phyloP scores from a whole-genome alignment of 2,329 filamentous ascomycete genomes.

The Epichloe gansuensis region DNA sequence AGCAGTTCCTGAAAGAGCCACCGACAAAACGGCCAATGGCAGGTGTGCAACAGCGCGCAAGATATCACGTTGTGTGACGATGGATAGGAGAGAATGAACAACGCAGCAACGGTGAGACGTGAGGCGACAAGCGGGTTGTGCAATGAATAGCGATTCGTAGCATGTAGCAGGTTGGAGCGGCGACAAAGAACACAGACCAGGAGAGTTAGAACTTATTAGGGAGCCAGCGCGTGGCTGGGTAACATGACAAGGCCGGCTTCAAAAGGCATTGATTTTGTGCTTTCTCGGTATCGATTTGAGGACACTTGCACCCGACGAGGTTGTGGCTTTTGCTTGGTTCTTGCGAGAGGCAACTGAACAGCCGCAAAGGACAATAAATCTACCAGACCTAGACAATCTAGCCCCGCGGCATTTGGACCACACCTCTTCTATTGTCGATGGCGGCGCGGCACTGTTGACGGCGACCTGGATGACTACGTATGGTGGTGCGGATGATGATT shows the following conservation, averaged over 20 bases:
- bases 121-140: constrained; percentile 6
- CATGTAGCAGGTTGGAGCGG: constrained; percentile 7
- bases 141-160: constrained; percentile 12
- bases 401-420: constrained; percentile 1
- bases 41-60: constrained; percentile 2
- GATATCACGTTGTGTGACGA: not conserved
- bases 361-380: not conserved
- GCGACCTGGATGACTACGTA: not conserved
- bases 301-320: not conserved
- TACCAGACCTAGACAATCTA: not conserved
- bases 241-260: not conserved
- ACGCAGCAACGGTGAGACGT: constrained; percentile 6
- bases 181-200: constrained; percentile 2
- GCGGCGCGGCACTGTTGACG: constrained; percentile 6
- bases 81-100: constrained; percentile 1
- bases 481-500: constrained; percentile 5
- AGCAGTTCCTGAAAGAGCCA: constrained; percentile 1
- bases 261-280: not conserved
- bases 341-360: not conserved
- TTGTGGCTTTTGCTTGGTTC: not conserved
- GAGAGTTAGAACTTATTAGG: not conserved
- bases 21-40: not conserved
- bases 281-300: not conserved
- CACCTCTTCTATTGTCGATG: constrained; percentile 5
- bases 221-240: not conserved